Evolutionary conservation across 192 early-diverging fungal species (phyloP).

Genomic region (Funneliformis mosseae): DNA sequence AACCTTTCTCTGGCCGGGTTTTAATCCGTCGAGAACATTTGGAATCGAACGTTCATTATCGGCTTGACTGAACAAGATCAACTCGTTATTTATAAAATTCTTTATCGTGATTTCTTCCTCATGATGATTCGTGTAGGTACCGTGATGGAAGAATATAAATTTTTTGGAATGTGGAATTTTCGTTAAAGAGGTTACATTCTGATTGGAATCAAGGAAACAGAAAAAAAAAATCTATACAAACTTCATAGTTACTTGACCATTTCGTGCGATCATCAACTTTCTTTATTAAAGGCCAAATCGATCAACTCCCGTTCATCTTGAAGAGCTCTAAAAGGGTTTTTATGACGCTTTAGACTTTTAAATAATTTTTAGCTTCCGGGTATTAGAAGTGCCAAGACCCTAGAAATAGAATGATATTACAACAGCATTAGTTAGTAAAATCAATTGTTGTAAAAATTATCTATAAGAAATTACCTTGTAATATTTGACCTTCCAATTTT

Average conservation of each 20-base stretch:
- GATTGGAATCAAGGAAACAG: too few species aligned
- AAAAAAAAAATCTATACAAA: too few species aligned
- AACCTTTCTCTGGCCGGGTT: conserved; percentile 97
- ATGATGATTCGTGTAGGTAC: conserved; percentile 91
- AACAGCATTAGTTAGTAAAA: too few species aligned
- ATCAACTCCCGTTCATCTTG: conserved; percentile 74
- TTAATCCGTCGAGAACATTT: conserved; percentile 90
- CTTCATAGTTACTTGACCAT: conserved; percentile 80
- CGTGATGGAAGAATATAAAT: conserved; percentile 45
- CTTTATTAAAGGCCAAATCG: conserved; percentile 96
- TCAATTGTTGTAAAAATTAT: too few species aligned
- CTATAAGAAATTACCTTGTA: conserved; percentile 60
- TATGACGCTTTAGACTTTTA: conserved; percentile 76
- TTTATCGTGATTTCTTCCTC: conserved; percentile 74
- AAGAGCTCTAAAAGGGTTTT: conserved; percentile 74
- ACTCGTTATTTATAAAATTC: conserved; percentile 95
- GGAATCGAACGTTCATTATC: conserved; percentile 59
- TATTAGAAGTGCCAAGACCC: conserved; percentile 89
- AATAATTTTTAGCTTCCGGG: conserved; percentile 96
- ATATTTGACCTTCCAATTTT: conserved; percentile 92
- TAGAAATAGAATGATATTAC: too few species aligned
- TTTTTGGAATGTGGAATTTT: too few species aligned
- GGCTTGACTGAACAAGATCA: conserved; percentile 92
- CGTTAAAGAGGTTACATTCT: too few species aligned
- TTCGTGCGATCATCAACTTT: conserved; percentile 94